These are phyloP conservation scores for Fibroporia radiculosa DNA, from an alignment of 768 basidiomycete species.

Conservation along the genomic window DNA sequence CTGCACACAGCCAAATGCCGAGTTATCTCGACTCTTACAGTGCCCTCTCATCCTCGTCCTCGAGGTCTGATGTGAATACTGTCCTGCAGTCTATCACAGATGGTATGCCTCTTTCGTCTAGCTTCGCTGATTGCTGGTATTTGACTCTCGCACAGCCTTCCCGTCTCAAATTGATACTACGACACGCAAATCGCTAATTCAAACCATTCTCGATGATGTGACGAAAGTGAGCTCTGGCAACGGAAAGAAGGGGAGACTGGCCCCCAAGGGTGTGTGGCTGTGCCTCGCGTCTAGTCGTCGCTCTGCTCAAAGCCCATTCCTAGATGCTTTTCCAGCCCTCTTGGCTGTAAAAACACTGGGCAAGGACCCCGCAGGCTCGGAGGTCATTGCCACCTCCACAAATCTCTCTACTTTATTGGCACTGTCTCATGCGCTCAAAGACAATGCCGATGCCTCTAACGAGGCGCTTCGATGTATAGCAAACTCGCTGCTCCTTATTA, in stretches of 20 bases:
- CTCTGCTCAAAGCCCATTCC: neutral
- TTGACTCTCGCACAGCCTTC: constrained; percentile 27
- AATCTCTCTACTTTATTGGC: constrained; percentile 53
- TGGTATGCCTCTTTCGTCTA: constrained; percentile 29
- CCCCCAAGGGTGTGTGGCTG: constrained; percentile 42
- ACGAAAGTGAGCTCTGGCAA: constrained; percentile 19
- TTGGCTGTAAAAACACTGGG: constrained; percentile 70
- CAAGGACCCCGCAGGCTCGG: constrained; percentile 61
- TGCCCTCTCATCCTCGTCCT: constrained; percentile 38
- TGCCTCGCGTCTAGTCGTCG: neutral
- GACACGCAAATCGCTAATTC: constrained; percentile 48
- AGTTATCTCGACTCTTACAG: constrained; percentile 38
- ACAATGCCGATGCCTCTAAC: constrained; percentile 48
- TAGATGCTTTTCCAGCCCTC: constrained; percentile 65
- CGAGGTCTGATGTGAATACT: constrained; percentile 35
- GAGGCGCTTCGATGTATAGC: constrained; percentile 75
- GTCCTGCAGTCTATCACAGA: constrained; percentile 45
- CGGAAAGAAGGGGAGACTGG: constrained; percentile 40
- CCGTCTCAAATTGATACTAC: constrained; percentile 39
- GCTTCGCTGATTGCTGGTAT: neutral
- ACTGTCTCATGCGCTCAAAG: constrained; percentile 45
- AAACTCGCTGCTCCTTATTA: constrained; percentile 69
- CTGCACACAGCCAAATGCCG: constrained; percentile 31
- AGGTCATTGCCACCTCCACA: constrained; percentile 42
- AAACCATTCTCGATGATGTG: constrained; percentile 21